Evolutionary conservation across 2,329 filamentous ascomycete species (phyloP), one percentile per base, ranked within the genome.

Genomic region (Fusarium clavum): DNA sequence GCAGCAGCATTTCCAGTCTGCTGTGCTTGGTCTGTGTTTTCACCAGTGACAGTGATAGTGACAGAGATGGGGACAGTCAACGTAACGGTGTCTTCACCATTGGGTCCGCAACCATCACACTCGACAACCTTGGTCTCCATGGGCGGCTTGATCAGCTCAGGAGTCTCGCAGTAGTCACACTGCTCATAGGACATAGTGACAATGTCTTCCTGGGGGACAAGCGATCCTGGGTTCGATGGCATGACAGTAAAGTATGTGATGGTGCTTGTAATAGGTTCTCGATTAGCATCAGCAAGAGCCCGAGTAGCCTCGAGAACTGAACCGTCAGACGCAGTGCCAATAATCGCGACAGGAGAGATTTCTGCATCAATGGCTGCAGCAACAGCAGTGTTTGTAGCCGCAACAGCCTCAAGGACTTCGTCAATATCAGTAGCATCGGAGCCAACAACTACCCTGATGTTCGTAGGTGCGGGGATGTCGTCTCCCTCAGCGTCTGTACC

Each of bases 141-240:
- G 10, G 73, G 63, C 6, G 70, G 57, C 6, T 34, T 43, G 20
- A 69, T 54, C 46, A 71, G 43, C 20, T 41, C 53, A 11, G 68
- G 69, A 14, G 61, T 73, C 18, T 70, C 58, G 47, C 72, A 76
- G 2, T 54, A 76, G 5, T 52, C 58, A 38, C 75, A 76, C 5
- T 69, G 55, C n/a, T 73, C 63, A 14, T 69, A 68, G n/a, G 61
- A 52, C 25, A 79, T 64, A 18, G 78, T 80, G 10, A 80, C 77
- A 46, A 74, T 72, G 52, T 79, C 80, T 60, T 79, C 73, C 5
- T 76, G 69, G 20, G 71, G 73, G n/a, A 77, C 67, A 22, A 83
- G 75, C 22, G 64, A 61, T 4, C 76, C 77, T 0, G 76, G 73
- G 64, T 81, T 75, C 8, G 80, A 80, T 8, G 78, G 69, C 47